These are phyloP conservation scores for Penicillium sp. DNA, from an alignment of 2,329 filamentous ascomycete genomes.

Conservation along the genomic window DNA sequence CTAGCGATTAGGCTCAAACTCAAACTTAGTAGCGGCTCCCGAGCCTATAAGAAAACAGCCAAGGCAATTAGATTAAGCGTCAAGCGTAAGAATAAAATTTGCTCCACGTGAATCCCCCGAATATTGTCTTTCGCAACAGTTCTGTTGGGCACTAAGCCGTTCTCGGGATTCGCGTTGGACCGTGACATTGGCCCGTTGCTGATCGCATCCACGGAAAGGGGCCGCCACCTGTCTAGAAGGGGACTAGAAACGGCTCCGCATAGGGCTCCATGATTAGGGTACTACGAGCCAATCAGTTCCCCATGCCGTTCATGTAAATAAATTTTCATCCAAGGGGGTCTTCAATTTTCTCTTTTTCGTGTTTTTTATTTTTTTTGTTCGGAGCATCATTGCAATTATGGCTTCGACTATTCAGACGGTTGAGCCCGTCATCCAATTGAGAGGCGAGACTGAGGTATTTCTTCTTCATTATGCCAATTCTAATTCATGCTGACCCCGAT, in stretches of 20 bases:
- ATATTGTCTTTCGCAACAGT: constrained; percentile 13
- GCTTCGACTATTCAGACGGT: constrained; percentile 13
- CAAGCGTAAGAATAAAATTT: constrained; percentile 3
- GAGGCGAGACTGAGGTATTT: constrained; percentile 13
- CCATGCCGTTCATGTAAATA: constrained; percentile 10
- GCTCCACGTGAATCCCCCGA: constrained; percentile 13
- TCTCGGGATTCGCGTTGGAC: neutral
- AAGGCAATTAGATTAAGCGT: constrained; percentile 10
- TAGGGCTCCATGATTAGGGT: constrained; percentile 12
- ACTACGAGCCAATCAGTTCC: constrained; percentile 14
- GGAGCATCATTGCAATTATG: constrained; percentile 3
- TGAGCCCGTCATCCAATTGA: constrained; percentile 15
- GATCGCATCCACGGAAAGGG: constrained; percentile 13
- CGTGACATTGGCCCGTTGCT: constrained; percentile 7
- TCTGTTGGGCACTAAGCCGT: constrained; percentile 15
- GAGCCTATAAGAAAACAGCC: constrained; percentile 4
- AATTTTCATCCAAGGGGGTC: constrained; percentile 4
- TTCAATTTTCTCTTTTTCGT: neutral
- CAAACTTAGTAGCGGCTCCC: constrained; percentile 4
- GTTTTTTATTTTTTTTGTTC: neutral
- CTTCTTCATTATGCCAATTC: no score
- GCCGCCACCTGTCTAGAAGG: constrained; percentile 13
- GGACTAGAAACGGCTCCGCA: constrained; percentile 14
- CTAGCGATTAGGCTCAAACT: constrained; percentile 18
- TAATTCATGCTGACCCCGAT: constrained; percentile 3